These are phyloP conservation scores for Trametes elegans DNA, from an alignment of 768 basidiomycete species.

Conservation along the genomic window DNA sequence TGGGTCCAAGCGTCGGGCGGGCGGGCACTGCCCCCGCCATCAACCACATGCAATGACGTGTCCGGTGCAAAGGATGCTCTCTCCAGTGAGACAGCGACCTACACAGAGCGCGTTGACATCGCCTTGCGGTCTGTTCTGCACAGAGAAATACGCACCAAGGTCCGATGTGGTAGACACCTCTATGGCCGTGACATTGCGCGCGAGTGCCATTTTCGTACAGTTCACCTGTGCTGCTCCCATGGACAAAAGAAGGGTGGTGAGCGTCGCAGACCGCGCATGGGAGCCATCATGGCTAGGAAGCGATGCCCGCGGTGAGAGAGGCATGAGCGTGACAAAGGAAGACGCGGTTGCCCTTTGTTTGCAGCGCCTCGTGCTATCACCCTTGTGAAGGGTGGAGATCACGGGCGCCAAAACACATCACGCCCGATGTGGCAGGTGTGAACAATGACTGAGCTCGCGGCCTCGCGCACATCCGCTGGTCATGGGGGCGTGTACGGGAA, in stretches of 20 bases:
- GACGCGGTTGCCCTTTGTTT: neutral
- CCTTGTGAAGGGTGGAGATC: neutral
- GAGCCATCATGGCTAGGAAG: neutral
- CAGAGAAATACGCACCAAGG: neutral
- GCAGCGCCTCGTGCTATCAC: neutral
- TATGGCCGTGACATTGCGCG: no score
- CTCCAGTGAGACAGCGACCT: neutral
- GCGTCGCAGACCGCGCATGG: neutral
- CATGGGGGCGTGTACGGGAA: no score
- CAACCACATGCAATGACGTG: constrained; percentile 11
- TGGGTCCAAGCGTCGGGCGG: neutral
- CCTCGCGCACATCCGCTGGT: no score
- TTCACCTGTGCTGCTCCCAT: no score
- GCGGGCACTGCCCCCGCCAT: constrained; percentile 6
- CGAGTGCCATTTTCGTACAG: no score
- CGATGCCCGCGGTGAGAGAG: neutral
- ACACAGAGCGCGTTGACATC: neutral
- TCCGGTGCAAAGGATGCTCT: constrained; percentile 1
- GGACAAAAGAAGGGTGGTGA: neutral
- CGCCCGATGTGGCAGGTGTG: constrained; percentile 1
- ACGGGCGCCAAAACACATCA: neutral
- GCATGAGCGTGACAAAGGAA: neutral
- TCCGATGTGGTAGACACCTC: neutral
- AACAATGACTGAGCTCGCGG: no score
- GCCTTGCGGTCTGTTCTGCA: no score